Evolutionary conservation across 352 stramenopile species (phyloP), one percentile per base, ranked within the genome.

Genomic region (Globisporangium nagaii): DNA sequence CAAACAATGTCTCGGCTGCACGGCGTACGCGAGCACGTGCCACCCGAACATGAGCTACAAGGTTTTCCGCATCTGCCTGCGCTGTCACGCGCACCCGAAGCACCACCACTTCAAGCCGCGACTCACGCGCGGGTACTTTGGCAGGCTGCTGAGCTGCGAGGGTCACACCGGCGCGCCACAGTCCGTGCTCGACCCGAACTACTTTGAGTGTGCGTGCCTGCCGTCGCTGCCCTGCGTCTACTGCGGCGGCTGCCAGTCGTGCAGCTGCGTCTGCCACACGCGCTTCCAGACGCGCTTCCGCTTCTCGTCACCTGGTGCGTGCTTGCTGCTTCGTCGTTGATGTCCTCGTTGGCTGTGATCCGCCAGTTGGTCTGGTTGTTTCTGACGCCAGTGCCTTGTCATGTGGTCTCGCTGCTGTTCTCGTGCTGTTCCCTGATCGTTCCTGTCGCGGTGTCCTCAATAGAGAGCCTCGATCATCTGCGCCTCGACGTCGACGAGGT

Each of bases 251-350:
- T 93, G 84, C 42, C 80, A 92, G 63, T 85, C 79, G 36, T 93
- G 84, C 58, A 81, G 73, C 52, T 93, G 84, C 27, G 58, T 88
- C 41, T 93, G 84, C 39, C 84, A 93, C 70, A 93, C 84, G 43
- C 72, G 87, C n/a, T 93, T 90, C 71, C 81, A 90, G 66, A 93
- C 81, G 20, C 84, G 84, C 36, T 91, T 89, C 62, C 84, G 84
- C 51, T 84, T 79, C 58, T 70, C 65, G n/a, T 66, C 78, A 27
- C 84, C 81, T 41, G 84, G 84, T 91, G 60, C 53, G 79, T 73
- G 32, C 2, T 8, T 34, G 48, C 34, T 24, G 2, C 34, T 37
- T 24, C n/a, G 27, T 31, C 11, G 8, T 19, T 35, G 24, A n/a
- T 57, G 20, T n/a, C n/a, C n/a, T n/a, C n/a, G n/a, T n/a, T n/a